Evolutionary conservation across 1,284 basidiomycete genomes (phyloP), one percentile per base, ranked within the genome.

Genomic region (Austroboletus novae-zelandiae): DNA sequence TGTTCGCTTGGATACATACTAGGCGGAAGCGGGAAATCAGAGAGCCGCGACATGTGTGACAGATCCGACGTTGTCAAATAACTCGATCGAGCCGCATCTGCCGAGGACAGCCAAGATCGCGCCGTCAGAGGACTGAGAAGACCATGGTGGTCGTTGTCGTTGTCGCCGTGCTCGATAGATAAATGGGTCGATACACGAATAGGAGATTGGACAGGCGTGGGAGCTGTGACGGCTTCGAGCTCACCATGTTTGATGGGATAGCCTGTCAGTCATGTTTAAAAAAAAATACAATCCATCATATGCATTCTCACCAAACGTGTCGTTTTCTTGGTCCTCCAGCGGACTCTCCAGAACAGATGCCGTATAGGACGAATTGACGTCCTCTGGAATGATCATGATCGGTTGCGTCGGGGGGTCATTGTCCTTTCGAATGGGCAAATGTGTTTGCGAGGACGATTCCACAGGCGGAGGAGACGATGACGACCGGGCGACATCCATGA

Each of bases 11-110:
- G 48, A 14, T 62, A 60, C n/a, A 68, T 65, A 20, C 61, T 66
- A 0, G 86, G 85, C 3, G 79, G 86, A 10, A 68, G 70, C 2
- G 86, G 86, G 64, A 89, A 89, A 59, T 88, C 86, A 6, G 85
- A 87, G n/a, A 89, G 75, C 10, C 76, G 75, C 4, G 84, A 87
- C 70, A 88, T 87, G 36, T 75, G 75, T 2, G 86, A 88, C 25
- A 68, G 57, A 31, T 72, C 72, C 0, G 80, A 80, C 2, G 79
- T 82, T 30, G 87, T 89, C 74, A 83, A 71, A 64, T 78, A 83
- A 61, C 87, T 89, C 57, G 80, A 80, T 25, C 87, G 80, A 9
- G 73, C 70, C 13, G 61, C 68, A 40, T 81, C 74, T 3, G 73
- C 64, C 11, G 76, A 69, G n/a, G 11, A 72, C 73, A 15, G 70